phyloP scores from a whole-genome alignment of 768 basidiomycete genomes.

The Amanita muscaria region DNA sequence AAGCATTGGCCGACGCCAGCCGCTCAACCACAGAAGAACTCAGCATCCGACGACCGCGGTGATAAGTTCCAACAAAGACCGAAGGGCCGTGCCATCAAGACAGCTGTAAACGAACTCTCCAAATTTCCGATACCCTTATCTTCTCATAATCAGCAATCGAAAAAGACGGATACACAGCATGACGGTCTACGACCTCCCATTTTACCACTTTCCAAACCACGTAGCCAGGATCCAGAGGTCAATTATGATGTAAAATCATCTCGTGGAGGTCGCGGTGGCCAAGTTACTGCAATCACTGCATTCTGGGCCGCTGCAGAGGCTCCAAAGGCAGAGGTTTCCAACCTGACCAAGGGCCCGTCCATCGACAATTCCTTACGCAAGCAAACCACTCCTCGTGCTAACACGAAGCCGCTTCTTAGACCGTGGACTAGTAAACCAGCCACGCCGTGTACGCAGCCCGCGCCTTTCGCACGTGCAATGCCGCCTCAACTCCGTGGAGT shows the following conservation, averaged over 20 bases:
- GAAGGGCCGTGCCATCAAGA: background rate
- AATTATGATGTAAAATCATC: constrained; percentile 73
- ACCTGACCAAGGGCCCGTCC: background rate
- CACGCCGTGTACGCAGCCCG: background rate
- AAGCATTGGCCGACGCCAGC: too few relatives aligned
- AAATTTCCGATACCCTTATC: constrained; percentile 12
- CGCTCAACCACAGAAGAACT: background rate
- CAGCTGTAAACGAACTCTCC: constrained; percentile 11
- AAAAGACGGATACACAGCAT: constrained; percentile 13
- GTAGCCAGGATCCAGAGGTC: constrained; percentile 37
- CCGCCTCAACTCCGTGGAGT: too few relatives aligned
- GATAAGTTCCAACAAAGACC: too few relatives aligned
- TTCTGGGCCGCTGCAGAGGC: constrained; percentile 47
- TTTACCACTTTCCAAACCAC: constrained; percentile 19
- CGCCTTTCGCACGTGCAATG: too few relatives aligned
- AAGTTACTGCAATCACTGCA: constrained; percentile 63
- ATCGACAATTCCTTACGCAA: background rate
- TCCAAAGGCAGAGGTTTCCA: background rate
- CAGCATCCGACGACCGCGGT: background rate
- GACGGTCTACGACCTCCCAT: constrained; percentile 21
- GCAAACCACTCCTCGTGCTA: background rate
- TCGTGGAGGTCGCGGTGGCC: constrained; percentile 68
- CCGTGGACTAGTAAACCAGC: background rate
- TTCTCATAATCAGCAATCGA: too few relatives aligned
- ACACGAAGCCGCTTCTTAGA: background rate